Evolutionary conservation across 2,329 filamentous ascomycete genomes (phyloP).

Genomic region (Phialophora chinensis): DNA sequence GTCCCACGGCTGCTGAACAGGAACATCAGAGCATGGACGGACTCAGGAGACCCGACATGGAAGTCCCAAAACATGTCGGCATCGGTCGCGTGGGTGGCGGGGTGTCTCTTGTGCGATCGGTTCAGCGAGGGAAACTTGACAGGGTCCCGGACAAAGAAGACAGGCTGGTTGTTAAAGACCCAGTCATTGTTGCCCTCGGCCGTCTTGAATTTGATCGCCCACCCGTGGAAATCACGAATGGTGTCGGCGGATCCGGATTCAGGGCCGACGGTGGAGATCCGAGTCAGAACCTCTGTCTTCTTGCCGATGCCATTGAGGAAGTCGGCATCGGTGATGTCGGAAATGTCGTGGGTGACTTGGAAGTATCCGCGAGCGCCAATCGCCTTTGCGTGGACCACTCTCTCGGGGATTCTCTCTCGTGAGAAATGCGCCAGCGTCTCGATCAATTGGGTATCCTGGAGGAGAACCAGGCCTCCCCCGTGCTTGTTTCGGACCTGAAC

Average conservation of each 20-base stretch:
- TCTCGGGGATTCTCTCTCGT: constrained; percentile 66
- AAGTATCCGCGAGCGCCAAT: constrained; percentile 65
- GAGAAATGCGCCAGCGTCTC: constrained; percentile 67
- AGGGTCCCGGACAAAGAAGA: constrained; percentile 75
- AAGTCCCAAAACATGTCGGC: constrained; percentile 74
- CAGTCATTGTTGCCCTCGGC: constrained; percentile 60
- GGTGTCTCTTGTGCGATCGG: constrained; percentile 76
- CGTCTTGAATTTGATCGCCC: constrained; percentile 59
- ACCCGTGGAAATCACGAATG: constrained; percentile 57
- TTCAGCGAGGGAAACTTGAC: constrained; percentile 76
- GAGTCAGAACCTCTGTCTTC: constrained; percentile 57
- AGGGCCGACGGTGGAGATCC: constrained; percentile 55
- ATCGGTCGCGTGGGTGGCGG: constrained; percentile 71
- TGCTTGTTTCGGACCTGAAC: constrained; percentile 29
- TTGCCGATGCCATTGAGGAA: constrained; percentile 62
- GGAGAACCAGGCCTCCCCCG: constrained; percentile 50
- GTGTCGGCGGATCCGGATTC: constrained; percentile 57
- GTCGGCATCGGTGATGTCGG: constrained; percentile 61
- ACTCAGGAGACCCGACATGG: constrained; percentile 65
- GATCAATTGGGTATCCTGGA: constrained; percentile 67
- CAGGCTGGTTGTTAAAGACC: constrained; percentile 59
- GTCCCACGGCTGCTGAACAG: constrained; percentile 71
- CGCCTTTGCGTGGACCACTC: constrained; percentile 67
- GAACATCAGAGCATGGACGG: constrained; percentile 68
- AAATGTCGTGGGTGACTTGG: constrained; percentile 65